Evolutionary conservation across 2,329 filamentous ascomycete species (phyloP).

Genomic region (Bipolaris cookei): DNA sequence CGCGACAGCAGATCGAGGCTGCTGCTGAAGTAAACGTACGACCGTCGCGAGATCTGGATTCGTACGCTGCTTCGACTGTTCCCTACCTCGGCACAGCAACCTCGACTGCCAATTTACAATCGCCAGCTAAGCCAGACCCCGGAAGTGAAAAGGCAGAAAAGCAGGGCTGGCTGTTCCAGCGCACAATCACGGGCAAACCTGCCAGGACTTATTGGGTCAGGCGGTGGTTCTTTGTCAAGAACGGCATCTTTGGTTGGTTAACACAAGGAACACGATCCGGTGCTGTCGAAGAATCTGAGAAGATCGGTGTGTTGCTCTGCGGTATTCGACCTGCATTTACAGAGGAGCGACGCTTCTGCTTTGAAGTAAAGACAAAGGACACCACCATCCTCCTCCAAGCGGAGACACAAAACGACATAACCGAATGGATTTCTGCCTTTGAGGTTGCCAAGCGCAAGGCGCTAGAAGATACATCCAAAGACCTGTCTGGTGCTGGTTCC

Average conservation of each 20-base stretch:
- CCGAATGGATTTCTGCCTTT: conserved; percentile 92
- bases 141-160: conserved; percentile 69
- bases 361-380: conserved; percentile 98
- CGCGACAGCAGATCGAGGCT: conserved; percentile 83
- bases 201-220: conserved; percentile 87
- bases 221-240: conserved; percentile 94
- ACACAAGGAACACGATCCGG: conserved; percentile 78
- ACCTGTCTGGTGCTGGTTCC: conserved; percentile 54
- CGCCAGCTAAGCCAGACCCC: conserved; percentile 60
- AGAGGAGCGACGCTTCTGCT: conserved; percentile 94
- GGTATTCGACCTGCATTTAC: conserved; percentile 88
- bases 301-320: conserved; percentile 93
- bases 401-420: conserved; percentile 90
- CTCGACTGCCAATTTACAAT: conserved; percentile 58
- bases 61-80: conserved; percentile 89
- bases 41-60: conserved; percentile 89
- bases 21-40: conserved; percentile 71
- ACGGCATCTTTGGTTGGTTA: conserved; percentile 95
- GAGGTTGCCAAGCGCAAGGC: conserved; percentile 93
- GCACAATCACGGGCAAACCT: conserved; percentile 83
- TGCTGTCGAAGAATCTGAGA: conserved; percentile 93
- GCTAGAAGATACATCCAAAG: conserved; percentile 72
- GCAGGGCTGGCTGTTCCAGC: conserved; percentile 91
- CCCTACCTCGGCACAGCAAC: conserved; percentile 78
- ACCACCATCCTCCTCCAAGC: conserved; percentile 88